These are phyloP conservation scores for Pholiota conissans DNA, from an alignment of 768 basidiomycete species.

Conservation along the genomic window DNA sequence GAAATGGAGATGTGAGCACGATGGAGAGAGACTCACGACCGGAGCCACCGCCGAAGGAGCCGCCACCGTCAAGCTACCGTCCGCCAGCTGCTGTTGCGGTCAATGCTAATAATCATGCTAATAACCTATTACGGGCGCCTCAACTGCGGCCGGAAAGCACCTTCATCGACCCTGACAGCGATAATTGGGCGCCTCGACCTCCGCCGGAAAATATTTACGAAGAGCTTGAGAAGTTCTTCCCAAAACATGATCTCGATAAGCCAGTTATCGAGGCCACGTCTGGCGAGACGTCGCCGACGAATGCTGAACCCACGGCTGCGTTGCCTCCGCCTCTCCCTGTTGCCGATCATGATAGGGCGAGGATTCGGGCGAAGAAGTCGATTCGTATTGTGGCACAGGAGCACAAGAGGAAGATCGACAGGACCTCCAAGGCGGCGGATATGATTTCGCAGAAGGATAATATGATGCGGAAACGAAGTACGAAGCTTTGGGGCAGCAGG, in stretches of 20 bases:
- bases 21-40: constrained; percentile 7
- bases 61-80: constrained; percentile 7
- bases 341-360: constrained; percentile 27
- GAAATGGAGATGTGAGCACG: not conserved
- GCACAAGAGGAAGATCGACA: constrained; percentile 74
- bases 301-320: constrained; percentile 48
- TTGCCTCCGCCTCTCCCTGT: constrained; percentile 38
- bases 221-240: constrained; percentile 92
- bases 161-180: constrained; percentile 61
- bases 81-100: not conserved
- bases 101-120: not conserved
- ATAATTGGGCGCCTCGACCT: constrained; percentile 89
- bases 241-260: constrained; percentile 93
- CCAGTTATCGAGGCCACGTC: constrained; percentile 88
- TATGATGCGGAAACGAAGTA: constrained; percentile 77
- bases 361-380: constrained; percentile 77
- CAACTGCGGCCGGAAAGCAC: constrained; percentile 43
- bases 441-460: constrained; percentile 43
- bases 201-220: constrained; percentile 92
- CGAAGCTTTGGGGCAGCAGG: constrained; percentile 93
- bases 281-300: constrained; percentile 77
- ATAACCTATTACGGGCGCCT: not conserved
- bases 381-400: constrained; percentile 92
- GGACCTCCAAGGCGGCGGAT: constrained; percentile 59
- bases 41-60: constrained; percentile 10